Base-by-base conservation (phyloP, 257 asterid species). In the Voacanga thouarsii region DNA sequence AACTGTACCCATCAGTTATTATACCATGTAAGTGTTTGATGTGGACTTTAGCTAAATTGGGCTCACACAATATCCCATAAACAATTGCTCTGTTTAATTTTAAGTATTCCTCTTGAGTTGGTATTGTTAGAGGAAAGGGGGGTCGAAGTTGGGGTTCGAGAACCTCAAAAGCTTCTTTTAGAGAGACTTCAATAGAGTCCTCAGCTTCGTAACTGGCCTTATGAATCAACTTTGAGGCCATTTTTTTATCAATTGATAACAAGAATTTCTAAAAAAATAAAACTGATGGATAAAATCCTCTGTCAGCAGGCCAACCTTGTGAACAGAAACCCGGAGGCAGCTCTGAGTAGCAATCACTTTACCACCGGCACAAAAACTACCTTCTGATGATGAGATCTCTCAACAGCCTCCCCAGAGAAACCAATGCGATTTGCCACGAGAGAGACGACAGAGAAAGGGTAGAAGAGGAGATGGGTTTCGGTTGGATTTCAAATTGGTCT, bases 21-120 rank as follows among this genome's bases (percentile, higher is more conserved):
- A 89, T 78, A 26, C 89, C 96, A 45, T 94, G 96, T 41, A 94
- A 82, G 80, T 89, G 97, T 86, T 92, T 92, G 43, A 91, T 80
- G 82, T 89, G 96, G 50, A 91, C 82, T 77, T 81, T 82, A 30
- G 85, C 87, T 56, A 82, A 83, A 23, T 85, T 85, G 80, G 91
- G 81, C 63, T 94, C 92, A 74, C 83, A 73, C 43, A 92, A 75
- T 83, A 91, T 76, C 67, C 88, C 97, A 70, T 87, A 88, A 21
- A 92, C 88, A 76, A 94, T 85, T 47, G 97, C 96, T 56, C 85
- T 85, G 82, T 92, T 94, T 65, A 92, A 88, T 47, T 79, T 83
- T 24, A 60, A 69, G 86, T 94, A 92, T 75, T 89, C 88, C 65
- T 89, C 82, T 33, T 78, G 84, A 79, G 89, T 84, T 76, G 91